Evolutionary conservation across 1,139 yeast species (phyloP), one percentile per base, ranked within the genome.

Genomic region (Taiozyma onychis): DNA sequence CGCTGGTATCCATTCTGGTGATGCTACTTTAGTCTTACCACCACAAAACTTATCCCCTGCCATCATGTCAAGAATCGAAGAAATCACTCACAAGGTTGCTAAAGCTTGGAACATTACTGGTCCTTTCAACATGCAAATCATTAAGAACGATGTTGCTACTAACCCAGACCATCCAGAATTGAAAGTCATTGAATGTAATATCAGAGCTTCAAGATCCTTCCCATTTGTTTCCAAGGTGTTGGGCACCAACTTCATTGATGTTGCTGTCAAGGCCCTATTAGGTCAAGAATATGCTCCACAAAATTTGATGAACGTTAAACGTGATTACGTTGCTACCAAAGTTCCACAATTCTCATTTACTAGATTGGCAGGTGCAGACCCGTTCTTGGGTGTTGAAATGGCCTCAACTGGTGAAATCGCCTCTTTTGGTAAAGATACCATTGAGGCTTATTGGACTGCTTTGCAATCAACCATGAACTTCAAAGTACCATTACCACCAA

Each of bases 1-100:
- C 65, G 99, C 99, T 22, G 99, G 99, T 76, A 90, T 93, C 50
- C 99, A 93, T 73, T 90, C 98, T 44, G 99, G 99, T 70, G 99
- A 93, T 71, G 99, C 99, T 46, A 90, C 98, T 42, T 80, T 93
- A 64, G 84, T 93, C 48, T 77, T 93, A 54, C 99, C 99, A 53
- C 98, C 99, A 46, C 95, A 85, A 67, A 73, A 75, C 55, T 73
- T 88, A 54, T 78, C 83, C 32, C 82, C 81, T 44, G 73, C 70
- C 10, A 74, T 83, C 48, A 75, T 87, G 75, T 69, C 58, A 30
- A 78, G 93, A 66, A 73, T 88, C 58, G 85, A 85, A 67, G 85
- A 74, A 44, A 87, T 91, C 61, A 90, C 99, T 48, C 93, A 85
- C 64, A 90, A 89, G 74, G 97, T 93, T 64, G 98, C 97, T 44